Base-by-base conservation (phyloP, 208 protist genomes). In the Trypanosoma cruzi region DNA sequence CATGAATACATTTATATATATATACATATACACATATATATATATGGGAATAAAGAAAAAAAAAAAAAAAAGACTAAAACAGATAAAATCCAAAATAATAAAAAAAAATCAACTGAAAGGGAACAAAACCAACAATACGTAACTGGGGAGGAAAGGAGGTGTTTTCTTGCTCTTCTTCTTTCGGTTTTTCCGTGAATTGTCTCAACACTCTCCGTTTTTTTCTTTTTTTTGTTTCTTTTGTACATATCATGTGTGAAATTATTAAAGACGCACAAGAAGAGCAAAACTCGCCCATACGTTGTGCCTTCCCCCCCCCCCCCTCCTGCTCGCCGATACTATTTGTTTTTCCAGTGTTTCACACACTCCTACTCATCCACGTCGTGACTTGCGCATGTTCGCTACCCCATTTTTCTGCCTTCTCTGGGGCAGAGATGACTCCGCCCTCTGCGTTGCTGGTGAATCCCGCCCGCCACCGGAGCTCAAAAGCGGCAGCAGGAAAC, bases 21-120 rank as follows among this genome's bases (percentile, higher is more conserved):
- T n/a, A 69, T 13, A 48, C 29, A 58, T 53, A 58, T 59, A 64
- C 34, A 64, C 50, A 53, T 48, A 44, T 44, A 13, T 18, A 44
- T 18, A 7, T 44, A 14, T 13, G 11, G 18, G 40, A 14, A 14
- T 44, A 7, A 14, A 14, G 11, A 16, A 44, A 14, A n/a, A n/a
- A n/a, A n/a, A n/a, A n/a, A n/a, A n/a, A n/a, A n/a, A n/a, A n/a
- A n/a, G n/a, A n/a, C n/a, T n/a, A n/a, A n/a, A n/a, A n/a, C n/a
- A n/a, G n/a, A n/a, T n/a, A n/a, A n/a, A n/a, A n/a, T n/a, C n/a
- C n/a, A n/a, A n/a, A n/a, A n/a, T n/a, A n/a, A n/a, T n/a, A n/a
- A n/a, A n/a, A n/a, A n/a, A n/a, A n/a, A n/a, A n/a, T n/a, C n/a
- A n/a, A n/a, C n/a, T n/a, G n/a, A n/a, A n/a, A n/a, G n/a, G n/a